These are phyloP conservation scores for Yarrowia phangngaensis DNA, from an alignment of 805 yeast genomes.

Conservation along the genomic window DNA sequence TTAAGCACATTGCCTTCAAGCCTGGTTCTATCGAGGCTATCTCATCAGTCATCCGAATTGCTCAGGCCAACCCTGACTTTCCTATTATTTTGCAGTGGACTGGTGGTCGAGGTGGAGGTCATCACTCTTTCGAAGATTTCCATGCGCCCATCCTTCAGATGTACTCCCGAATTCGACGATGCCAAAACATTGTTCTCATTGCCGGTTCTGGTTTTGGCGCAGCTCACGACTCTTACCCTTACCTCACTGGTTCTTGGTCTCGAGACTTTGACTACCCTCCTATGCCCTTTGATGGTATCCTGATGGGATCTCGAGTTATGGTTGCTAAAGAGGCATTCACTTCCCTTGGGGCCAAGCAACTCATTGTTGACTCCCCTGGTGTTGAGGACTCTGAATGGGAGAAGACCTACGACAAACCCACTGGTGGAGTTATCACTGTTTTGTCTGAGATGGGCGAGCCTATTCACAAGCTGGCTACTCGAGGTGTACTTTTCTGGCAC, in stretches of 20 bases:
- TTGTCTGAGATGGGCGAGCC: slow-evolving; percentile 99
- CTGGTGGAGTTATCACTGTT: slow-evolving; percentile 96
- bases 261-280: slow-evolving; percentile 80
- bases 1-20: slow-evolving; percentile 91
- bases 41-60: slow-evolving; percentile 78
- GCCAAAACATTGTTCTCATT: slow-evolving; percentile 79
- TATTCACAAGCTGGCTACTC: slow-evolving; percentile 95
- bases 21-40: slow-evolving; percentile 97
- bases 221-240: slow-evolving; percentile 94
- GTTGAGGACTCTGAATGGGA: slow-evolving; percentile 89
- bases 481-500: slow-evolving; percentile 96
- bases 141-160: slow-evolving; percentile 95
- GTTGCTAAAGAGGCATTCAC: slow-evolving; percentile 94
- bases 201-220: slow-evolving; percentile 99
- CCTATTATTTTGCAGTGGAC: slow-evolving; percentile 99
- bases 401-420: slow-evolving; percentile 84
- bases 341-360: slow-evolving; percentile 87
- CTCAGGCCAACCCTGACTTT: slow-evolving; percentile 92
- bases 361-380: slow-evolving; percentile 88
- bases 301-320: slow-evolving; percentile 96
- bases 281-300: slow-evolving; percentile 98
- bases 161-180: slow-evolving; percentile 91
- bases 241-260: slow-evolving; percentile 98
- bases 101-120: slow-evolving; percentile 99
- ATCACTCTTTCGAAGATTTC: slow-evolving; percentile 98